phyloP scores from a whole-genome alignment of 2,329 filamentous ascomycete species.

The Myriosclerotinia duriaeana region DNA sequence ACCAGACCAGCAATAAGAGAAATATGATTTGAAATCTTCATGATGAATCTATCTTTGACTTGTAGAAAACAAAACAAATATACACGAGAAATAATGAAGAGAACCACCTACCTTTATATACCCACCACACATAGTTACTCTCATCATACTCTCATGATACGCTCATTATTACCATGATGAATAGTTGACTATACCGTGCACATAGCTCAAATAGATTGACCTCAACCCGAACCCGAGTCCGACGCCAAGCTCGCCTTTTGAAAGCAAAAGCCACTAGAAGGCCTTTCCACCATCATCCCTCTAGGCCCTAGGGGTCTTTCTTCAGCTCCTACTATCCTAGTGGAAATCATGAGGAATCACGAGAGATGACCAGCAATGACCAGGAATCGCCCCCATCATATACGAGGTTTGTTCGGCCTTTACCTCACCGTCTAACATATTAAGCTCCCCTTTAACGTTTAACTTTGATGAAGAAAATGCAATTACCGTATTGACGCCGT shows the following conservation, averaged over 20 bases:
- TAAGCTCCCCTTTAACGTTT: background rate
- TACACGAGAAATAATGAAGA: background rate
- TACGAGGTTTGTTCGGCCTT: background rate
- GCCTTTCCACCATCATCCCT: background rate
- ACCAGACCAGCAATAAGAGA: conserved; percentile 10
- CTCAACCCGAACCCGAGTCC: too few relatives aligned
- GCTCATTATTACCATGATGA: background rate
- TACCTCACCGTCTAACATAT: background rate
- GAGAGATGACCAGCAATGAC: too few relatives aligned
- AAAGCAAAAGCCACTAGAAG: background rate
- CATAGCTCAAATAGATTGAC: too few relatives aligned
- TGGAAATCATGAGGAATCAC: too few relatives aligned
- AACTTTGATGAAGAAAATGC: background rate
- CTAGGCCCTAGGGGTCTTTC: background rate
- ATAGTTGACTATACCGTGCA: background rate
- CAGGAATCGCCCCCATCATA: background rate
- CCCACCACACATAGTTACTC: background rate
- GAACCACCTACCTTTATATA: background rate
- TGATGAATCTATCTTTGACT: background rate
- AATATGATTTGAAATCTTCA: conserved; percentile 4
- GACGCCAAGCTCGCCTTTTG: background rate
- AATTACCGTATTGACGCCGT: conserved; percentile 13
- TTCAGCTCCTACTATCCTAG: background rate
- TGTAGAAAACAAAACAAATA: too few relatives aligned
- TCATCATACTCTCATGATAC: too few relatives aligned